Evolutionary conservation across 2,329 filamentous ascomycete genomes (phyloP), one percentile per base, ranked within the genome.

Genomic region (Dactylonectria macrodidyma): DNA sequence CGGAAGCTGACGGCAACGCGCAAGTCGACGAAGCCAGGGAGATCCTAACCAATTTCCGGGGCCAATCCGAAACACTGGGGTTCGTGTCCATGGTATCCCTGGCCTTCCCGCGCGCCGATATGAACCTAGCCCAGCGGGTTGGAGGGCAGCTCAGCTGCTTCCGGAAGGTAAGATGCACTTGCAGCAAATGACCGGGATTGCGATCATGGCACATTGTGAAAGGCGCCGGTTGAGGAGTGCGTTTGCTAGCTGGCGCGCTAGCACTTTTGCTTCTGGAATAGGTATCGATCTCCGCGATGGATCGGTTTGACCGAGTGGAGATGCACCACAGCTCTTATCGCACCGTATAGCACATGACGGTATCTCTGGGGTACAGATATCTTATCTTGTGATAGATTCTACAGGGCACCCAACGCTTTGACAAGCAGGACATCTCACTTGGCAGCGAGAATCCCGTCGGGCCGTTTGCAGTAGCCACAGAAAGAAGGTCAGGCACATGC

Each of bases 121-220:
- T 38, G 33, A 30, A 36, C n/a, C 14, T 19, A 34, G 33, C 12
- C 33, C 51, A 33, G 36, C 26, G 19, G 33, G n/a, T 3, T 7
- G n/a, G 36, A 22, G 19, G 19, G 51, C 12, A 54, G 33, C 51
- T 34, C 19, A 36, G 11, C 51, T 34, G 33, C 14, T 54, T 54
- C 8, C 33, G 51, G 51, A 22, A 54, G 51, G 34, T 54, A 22
- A 38, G 33, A 54, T 54, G 51, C 33, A 36, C 51, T 24, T 36
- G 33, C 51, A 54, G 33, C n/a, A 10, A 54, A n/a, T 19, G 19
- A 8, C 48, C 8, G 5, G n/a, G 51, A 30, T 12, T 36, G 36
- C 51, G 51, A 54, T 14, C n/a, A 30, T 11, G 4, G 34, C 46
- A 47, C 14, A 12, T 24, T 24, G 22, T 24, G 14, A 10, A 52